phyloP scores from a whole-genome alignment of 306 rosid genomes.

The Malus asiatica region DNA sequence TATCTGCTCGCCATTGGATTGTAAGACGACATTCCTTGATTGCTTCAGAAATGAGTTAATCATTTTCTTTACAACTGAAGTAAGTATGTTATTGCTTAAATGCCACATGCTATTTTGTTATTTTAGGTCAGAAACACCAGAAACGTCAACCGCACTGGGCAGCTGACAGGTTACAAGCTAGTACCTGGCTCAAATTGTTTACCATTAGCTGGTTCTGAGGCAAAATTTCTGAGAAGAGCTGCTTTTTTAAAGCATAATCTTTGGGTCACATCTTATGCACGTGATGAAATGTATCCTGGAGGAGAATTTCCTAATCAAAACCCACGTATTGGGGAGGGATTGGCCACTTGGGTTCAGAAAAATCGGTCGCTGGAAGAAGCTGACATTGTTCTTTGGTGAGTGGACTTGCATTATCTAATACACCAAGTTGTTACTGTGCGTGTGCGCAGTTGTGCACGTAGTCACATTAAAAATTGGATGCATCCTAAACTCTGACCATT shows the following conservation, averaged over 20 bases:
- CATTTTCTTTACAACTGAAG: not conserved
- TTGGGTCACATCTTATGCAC: constrained; percentile 68
- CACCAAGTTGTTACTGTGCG: not conserved
- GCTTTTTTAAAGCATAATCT: constrained; percentile 79
- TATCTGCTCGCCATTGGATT: constrained; percentile 82
- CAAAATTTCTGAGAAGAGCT: constrained; percentile 73
- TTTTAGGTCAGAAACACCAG: constrained; percentile 72
- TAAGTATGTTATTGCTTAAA: not conserved
- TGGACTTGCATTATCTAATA: not conserved
- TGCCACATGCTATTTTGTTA: constrained; percentile 1
- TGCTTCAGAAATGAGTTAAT: not conserved
- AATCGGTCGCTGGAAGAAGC: constrained; percentile 73
- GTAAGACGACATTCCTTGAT: constrained; percentile 25
- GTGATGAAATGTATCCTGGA: constrained; percentile 64
- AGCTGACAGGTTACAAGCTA: constrained; percentile 68
- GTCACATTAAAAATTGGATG: not conserved
- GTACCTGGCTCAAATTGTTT: constrained; percentile 82
- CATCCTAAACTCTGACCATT: not conserved
- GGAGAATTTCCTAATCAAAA: constrained; percentile 82
- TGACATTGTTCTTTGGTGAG: constrained; percentile 77
- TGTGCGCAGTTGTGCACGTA: not conserved
- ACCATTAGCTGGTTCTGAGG: constrained; percentile 79
- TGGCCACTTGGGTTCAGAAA: constrained; percentile 71
- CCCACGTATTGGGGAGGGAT: constrained; percentile 75
- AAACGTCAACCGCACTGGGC: constrained; percentile 66